Percentiles rank a stretch among this genome's conserved stretches.
Evolutionary conservation across 2,329 filamentous ascomycete genomes (phyloP).

Genomic region (Pseudogymnoascus sp.): DNA sequence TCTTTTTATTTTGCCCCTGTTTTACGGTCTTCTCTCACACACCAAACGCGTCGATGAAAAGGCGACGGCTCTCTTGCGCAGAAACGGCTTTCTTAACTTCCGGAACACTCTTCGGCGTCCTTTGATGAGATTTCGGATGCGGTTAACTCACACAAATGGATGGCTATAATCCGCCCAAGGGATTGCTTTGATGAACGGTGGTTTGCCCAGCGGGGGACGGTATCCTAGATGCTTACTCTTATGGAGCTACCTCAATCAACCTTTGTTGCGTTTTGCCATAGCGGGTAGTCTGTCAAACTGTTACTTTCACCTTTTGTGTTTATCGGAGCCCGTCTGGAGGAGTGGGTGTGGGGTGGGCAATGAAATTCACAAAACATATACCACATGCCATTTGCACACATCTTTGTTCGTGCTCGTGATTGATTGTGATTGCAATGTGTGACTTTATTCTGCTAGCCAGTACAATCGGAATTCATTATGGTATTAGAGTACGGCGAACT

Average conservation of each 20-base stretch:
- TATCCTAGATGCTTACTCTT: background rate
- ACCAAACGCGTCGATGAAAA: constrained; percentile 21
- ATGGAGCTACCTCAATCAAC: background rate
- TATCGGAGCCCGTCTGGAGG: constrained; percentile 15
- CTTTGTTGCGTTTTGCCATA: constrained; percentile 22
- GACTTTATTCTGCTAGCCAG: background rate
- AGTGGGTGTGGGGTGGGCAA: background rate
- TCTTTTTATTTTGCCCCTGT: constrained; percentile 23
- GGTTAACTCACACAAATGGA: constrained; percentile 21
- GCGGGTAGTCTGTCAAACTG: constrained; percentile 21
- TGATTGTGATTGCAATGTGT: background rate
- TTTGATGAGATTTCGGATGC: constrained; percentile 24
- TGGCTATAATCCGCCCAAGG: constrained; percentile 14
- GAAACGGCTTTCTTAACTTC: constrained; percentile 21
- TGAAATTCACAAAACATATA: constrained; percentile 18
- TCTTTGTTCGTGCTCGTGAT: background rate
- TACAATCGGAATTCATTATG: background rate
- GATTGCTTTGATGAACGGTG: constrained; percentile 11
- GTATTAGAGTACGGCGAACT: background rate
- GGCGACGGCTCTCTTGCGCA: constrained; percentile 21
- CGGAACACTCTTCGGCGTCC: constrained; percentile 17
- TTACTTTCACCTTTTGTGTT: constrained; percentile 12
- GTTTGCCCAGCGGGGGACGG: background rate
- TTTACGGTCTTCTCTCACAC: constrained; percentile 14
- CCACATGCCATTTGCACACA: constrained; percentile 12